Conservation (phyloP, 169 alveolate genomes). For the Eimeria zaria region DNA sequence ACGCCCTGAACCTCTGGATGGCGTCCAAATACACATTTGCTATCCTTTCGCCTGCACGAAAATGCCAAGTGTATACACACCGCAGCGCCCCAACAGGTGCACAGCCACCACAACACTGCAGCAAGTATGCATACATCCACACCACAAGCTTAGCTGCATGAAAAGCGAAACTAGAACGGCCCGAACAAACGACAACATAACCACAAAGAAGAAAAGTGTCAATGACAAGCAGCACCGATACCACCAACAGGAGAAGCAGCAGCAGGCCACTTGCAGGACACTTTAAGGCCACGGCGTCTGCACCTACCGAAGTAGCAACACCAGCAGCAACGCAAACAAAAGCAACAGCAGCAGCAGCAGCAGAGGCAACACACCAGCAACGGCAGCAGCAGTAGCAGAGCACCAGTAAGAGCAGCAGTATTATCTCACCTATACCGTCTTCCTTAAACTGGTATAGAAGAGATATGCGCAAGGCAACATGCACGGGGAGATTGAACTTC, state of each 20-base stretch:
- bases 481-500: background rate
- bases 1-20: background rate
- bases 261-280: background rate
- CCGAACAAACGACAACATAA: background rate
- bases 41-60: slow-evolving; percentile 38
- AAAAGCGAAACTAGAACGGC: too few relatives aligned
- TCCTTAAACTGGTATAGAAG: slow-evolving; percentile 69
- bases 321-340: too few relatives aligned
- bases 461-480: slow-evolving; percentile 62
- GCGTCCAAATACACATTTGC: slow-evolving; percentile 47
- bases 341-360: background rate
- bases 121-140: background rate
- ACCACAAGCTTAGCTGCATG: too few relatives aligned
- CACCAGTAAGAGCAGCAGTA: background rate
- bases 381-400: slow-evolving; percentile 22
- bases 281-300: background rate
- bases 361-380: background rate
- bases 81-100: background rate
- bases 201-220: background rate
- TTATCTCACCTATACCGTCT: slow-evolving; percentile 19
- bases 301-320: background rate
- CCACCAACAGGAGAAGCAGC: background rate
- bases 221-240: background rate
- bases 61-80: background rate
- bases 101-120: background rate